Percentiles rank a stretch among this genome's conserved stretches.
Evolutionary conservation across 345 rosid species (phyloP).

Genomic region (Pistacia vera): DNA sequence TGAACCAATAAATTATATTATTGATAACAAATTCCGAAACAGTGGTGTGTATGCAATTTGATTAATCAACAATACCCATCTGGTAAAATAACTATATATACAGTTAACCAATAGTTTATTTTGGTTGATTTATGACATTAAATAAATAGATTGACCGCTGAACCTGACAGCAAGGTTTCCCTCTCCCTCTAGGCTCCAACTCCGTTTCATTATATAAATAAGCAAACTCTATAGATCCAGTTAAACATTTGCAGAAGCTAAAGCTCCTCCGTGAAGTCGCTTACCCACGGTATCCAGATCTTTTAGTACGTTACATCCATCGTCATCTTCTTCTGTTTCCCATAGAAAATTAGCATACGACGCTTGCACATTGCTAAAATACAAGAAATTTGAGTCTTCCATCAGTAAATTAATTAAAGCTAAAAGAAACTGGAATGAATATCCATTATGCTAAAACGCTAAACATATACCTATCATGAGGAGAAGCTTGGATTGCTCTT

Average conservation of each 20-base stretch:
- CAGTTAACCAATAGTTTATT: too few species aligned
- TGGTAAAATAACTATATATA: too few species aligned
- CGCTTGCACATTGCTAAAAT: slow-evolving; percentile 62
- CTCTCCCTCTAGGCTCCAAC: background rate
- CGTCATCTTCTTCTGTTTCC: slow-evolving; percentile 51
- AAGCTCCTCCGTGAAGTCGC: slow-evolving; percentile 14
- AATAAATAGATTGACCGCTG: background rate
- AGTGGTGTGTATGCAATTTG: too few species aligned
- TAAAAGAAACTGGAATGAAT: too few species aligned
- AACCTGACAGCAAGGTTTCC: background rate
- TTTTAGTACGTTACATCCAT: slow-evolving; percentile 17
- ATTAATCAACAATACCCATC: too few species aligned
- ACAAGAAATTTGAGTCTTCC: background rate
- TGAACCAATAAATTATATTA: too few species aligned
- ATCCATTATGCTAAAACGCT: too few species aligned
- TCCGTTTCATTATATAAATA: background rate
- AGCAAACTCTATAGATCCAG: background rate
- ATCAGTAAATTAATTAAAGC: too few species aligned
- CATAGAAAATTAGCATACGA: slow-evolving; percentile 66
- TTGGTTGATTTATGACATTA: too few species aligned
- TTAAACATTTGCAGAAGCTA: slow-evolving; percentile 21
- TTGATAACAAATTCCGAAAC: too few species aligned
- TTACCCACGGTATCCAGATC: background rate
- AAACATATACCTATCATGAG: slow-evolving; percentile 41
- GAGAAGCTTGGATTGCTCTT: slow-evolving; percentile 54